Evolutionary conservation across 495 filamentous ascomycete genomes (phyloP), one percentile per base, ranked within the genome.

Genomic region (Podospora sp.): DNA sequence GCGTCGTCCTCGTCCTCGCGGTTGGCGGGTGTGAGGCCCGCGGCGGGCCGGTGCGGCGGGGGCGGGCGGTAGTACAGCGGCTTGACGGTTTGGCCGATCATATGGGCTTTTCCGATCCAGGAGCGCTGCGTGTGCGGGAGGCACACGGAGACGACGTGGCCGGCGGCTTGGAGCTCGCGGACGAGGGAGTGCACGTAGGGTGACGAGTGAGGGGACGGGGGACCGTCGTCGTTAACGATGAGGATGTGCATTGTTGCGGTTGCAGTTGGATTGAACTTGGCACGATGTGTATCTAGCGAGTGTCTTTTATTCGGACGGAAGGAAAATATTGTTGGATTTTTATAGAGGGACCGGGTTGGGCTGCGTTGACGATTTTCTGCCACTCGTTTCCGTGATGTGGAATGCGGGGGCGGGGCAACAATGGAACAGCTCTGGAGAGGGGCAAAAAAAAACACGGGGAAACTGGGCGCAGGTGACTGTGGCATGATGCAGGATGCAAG

Each of bases 21-120:
- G 24, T 62, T 9, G 66, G 73, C 63, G n/a, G 67, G 68, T 22
- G 68, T 66, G 22, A 81, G 69, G 27, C 74, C 77, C 16, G 81
- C 80, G 22, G 78, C 76, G 0, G 78, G 78, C 16, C 73, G 67
- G 36, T 75, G 88, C 83, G 62, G 85, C 81, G 11, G 87, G 83
- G 81, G 80, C 0, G 82, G 82, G 8, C 91, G 91, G 83, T 94
- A 99, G 79, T 97, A 96, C n/a, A 88, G 88, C 3, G 94, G 92
- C 66, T 90, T 91, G 50, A 96, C 86, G 21, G 90, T 89, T 71
- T 92, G 88, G 63, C 92, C 92, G 67, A 97, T 89, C 52, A 97
- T 88, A 75, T 98, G 94, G 22, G 95, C 95, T 81, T 99, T 99
- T 64, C 93, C 93, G 71, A 99, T 97, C 95, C 95, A 99, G 62